Base-by-base conservation (phyloP, 768 basidiomycete species). In the Boletus insuetus region DNA sequence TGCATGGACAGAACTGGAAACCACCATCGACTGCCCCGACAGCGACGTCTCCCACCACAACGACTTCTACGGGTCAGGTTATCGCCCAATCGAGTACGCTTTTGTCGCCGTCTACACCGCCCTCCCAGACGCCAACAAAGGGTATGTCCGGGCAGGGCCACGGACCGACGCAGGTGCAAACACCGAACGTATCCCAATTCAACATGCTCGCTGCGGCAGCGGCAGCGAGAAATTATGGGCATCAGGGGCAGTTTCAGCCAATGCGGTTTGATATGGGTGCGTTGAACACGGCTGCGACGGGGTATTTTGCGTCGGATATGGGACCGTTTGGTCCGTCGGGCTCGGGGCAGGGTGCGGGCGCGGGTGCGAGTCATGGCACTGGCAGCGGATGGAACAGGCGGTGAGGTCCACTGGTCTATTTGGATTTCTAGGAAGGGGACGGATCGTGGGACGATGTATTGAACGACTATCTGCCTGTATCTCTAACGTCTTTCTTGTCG, bases 1-100 rank as follows among this genome's bases (percentile, higher is more conserved):
- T 14, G 19, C 12, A 16, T 42, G 37, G 10, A 56, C 45, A 85
- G 83, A 77, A 80, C 55, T 85, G 79, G 75, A 84, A 80, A 69
- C 83, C 83, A n/a, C 38, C 38, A 9, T 9, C 66, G n/a, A 41
- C 57, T 24, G 46, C 54, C 12, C n/a, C 66, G 19, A 41, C 57
- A 24, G 44, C 54, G 16, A 51, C 46, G 3, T 57, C 61, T 13
- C 50, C 62, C 9, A 16, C 32, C 5, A 24, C 41, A 39, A 37
- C 40, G 5, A 17, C 39, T 2, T 54, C 55, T 1, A 29, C 47
- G 1, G 10, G 17, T 9, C 53, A 39, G 1, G 40, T 29, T 4
- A 6, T 55, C 11, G 10, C 49, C 1, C 57, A 59, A 16, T 16
- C 48, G 4, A 40, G 29, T 16, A 3, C 46, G 39, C 61, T 46